Percentiles rank a stretch among this genome's conserved stretches.
Evolutionary conservation across 106 monocot species (phyloP).

Genomic region (Allium fistulosum): DNA sequence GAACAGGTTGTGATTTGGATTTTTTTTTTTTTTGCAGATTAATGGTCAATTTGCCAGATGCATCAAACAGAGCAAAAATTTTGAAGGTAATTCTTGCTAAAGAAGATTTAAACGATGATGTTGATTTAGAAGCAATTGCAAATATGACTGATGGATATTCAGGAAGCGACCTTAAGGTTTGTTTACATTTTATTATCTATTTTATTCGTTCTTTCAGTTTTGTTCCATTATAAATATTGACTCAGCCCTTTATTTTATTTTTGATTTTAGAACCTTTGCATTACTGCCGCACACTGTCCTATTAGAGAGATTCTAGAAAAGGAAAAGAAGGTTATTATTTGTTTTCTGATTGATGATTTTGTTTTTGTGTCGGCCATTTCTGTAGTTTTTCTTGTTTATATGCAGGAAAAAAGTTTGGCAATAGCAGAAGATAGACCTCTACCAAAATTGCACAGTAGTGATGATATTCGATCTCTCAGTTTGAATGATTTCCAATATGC

Average conservation of each 20-base stretch:
- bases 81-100: conserved; percentile 86
- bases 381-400: neutral
- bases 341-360: neutral
- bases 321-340: conserved; percentile 70
- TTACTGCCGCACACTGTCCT: conserved; percentile 94
- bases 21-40: conserved; percentile 40
- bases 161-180: conserved; percentile 96
- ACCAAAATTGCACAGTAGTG: conserved; percentile 38
- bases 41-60: conserved; percentile 94
- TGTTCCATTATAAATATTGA: neutral
- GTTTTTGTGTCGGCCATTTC: neutral
- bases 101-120: conserved; percentile 60
- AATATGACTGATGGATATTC: conserved; percentile 97
- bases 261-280: conserved; percentile 81
- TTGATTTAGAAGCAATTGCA: conserved; percentile 74
- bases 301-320: conserved; percentile 94
- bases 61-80: conserved; percentile 81
- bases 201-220: neutral
- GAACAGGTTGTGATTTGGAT: neutral
- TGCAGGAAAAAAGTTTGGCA: conserved; percentile 40
- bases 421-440: conserved; percentile 32
- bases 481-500: conserved; percentile 57
- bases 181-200: neutral
- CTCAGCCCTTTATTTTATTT: neutral
- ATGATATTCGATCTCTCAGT: conserved; percentile 42